A percentile compares a stretch with the other conserved stretches of the same genome.
Conservation (phyloP, 805 yeast species). For the Crinitomyces ghanaensis region DNA sequence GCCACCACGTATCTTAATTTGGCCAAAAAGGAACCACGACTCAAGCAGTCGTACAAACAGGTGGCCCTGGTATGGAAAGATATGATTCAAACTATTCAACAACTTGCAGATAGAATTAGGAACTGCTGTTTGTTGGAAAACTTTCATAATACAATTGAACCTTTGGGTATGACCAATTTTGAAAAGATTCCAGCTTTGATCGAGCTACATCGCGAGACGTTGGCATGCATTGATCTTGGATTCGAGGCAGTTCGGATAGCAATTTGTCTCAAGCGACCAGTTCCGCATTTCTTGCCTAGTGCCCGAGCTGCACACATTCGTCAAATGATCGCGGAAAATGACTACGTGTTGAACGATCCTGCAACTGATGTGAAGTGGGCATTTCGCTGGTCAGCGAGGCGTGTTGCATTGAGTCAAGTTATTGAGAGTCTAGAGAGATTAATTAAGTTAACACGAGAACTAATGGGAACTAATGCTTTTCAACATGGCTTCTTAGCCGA, state of each 20-base stretch:
- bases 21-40: slow-evolving; percentile 32
- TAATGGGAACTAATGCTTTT: slow-evolving; percentile 40
- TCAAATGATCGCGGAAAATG: slow-evolving; percentile 33
- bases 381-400: slow-evolving; percentile 38
- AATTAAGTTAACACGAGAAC: slow-evolving; percentile 29
- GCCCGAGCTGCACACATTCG: slow-evolving; percentile 38
- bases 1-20: slow-evolving; percentile 29
- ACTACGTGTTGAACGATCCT: slow-evolving; percentile 20
- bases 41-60: slow-evolving; percentile 35
- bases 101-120: slow-evolving; percentile 39
- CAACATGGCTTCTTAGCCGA: slow-evolving; percentile 40
- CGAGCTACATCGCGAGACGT: too few relatives aligned
- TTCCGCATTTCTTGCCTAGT: slow-evolving; percentile 42
- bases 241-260: slow-evolving; percentile 36
- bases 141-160: too few relatives aligned
- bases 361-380: background rate
- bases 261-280: slow-evolving; percentile 33
- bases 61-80: slow-evolving; percentile 32
- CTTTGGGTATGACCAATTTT: too few relatives aligned
- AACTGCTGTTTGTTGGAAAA: too few relatives aligned
- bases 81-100: slow-evolving; percentile 34
- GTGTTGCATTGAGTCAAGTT: slow-evolving; percentile 38
- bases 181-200: too few relatives aligned
- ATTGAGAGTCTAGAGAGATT: slow-evolving; percentile 40
- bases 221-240: too few relatives aligned